Conservation (phyloP, 495 filamentous ascomycete species). For the Xylaria intraflava region DNA sequence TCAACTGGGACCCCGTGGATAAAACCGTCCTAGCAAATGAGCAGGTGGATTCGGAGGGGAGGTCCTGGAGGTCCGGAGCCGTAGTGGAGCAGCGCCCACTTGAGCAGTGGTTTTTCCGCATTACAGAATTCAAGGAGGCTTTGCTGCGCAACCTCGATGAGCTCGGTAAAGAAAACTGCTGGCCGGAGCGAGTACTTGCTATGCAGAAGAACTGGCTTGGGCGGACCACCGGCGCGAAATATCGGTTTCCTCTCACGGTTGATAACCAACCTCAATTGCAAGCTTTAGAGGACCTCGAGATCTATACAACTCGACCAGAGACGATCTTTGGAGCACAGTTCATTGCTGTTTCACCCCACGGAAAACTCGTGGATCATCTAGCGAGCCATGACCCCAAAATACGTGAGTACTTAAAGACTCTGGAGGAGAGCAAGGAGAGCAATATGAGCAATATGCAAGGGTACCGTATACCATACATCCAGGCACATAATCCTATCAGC, state of each 20-base stretch:
- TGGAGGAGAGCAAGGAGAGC: constrained; percentile 55
- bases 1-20: constrained; percentile 88
- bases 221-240: constrained; percentile 62
- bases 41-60: constrained; percentile 77
- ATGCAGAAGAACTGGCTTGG: constrained; percentile 92
- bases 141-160: constrained; percentile 65
- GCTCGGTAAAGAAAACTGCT: constrained; percentile 53
- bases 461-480: constrained; percentile 54
- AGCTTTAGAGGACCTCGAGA: constrained; percentile 45
- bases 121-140: constrained; percentile 69
- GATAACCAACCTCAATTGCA: constrained; percentile 30
- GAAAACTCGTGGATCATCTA: constrained; percentile 59
- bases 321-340: constrained; percentile 82
- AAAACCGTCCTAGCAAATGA: constrained; percentile 88
- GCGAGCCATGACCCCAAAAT: constrained; percentile 55
- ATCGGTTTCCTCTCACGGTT: constrained; percentile 56
- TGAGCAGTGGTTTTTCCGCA: constrained; percentile 87
- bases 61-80: constrained; percentile 82
- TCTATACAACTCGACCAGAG: constrained; percentile 79
- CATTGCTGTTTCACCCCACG: constrained; percentile 66
- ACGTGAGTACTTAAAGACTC: constrained; percentile 57
- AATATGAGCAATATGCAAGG: constrained; percentile 78
- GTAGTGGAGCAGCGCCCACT: constrained; percentile 73
- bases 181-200: constrained; percentile 73
- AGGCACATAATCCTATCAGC: constrained; percentile 60